phyloP scores from a whole-genome alignment of 345 rosid species.

The Boechera retrofracta region DNA sequence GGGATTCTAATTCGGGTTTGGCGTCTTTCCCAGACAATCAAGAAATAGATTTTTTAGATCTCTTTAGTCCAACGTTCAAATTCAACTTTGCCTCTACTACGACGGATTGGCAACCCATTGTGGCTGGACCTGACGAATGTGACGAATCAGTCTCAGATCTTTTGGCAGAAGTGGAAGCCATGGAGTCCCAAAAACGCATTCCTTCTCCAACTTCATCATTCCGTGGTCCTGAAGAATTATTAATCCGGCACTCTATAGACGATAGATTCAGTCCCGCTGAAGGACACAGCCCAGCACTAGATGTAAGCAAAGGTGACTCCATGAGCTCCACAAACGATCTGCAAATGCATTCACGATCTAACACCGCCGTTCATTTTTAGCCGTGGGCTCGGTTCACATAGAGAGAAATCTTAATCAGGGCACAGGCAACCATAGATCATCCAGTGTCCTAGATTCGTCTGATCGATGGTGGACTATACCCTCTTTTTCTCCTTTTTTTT shows the following conservation, averaged over 20 bases:
- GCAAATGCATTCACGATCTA: constrained; percentile 57
- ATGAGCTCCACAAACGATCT: constrained; percentile 73
- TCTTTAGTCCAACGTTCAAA: constrained; percentile 46
- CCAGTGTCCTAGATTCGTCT: constrained; percentile 13
- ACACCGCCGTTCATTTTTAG: constrained; percentile 33
- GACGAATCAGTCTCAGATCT: constrained; percentile 98
- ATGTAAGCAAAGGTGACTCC: constrained; percentile 68
- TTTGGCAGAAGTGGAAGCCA: constrained; percentile 95
- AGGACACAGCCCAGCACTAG: constrained; percentile 66
- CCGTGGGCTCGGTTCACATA: constrained; percentile 20
- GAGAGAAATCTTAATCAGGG: constrained; percentile 31
- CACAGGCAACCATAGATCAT: constrained; percentile 38
- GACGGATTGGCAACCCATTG: constrained; percentile 68
- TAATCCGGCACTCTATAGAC: constrained; percentile 40
- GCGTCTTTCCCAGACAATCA: constrained; percentile 53
- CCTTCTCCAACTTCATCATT: constrained; percentile 68
- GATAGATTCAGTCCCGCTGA: constrained; percentile 75
- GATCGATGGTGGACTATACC: constrained; percentile 41
- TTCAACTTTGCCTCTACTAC: constrained; percentile 48
- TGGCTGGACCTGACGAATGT: constrained; percentile 65
- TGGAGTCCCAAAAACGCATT: constrained; percentile 76
- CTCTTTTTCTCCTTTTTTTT: constrained; percentile 1
- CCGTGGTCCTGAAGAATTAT: constrained; percentile 46
- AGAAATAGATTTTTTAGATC: constrained; percentile 59
- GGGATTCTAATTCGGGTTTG: constrained; percentile 52